Evolutionary conservation across 208 protist genomes (phyloP).

Genomic region (Entamoeba moshkovskii): DNA sequence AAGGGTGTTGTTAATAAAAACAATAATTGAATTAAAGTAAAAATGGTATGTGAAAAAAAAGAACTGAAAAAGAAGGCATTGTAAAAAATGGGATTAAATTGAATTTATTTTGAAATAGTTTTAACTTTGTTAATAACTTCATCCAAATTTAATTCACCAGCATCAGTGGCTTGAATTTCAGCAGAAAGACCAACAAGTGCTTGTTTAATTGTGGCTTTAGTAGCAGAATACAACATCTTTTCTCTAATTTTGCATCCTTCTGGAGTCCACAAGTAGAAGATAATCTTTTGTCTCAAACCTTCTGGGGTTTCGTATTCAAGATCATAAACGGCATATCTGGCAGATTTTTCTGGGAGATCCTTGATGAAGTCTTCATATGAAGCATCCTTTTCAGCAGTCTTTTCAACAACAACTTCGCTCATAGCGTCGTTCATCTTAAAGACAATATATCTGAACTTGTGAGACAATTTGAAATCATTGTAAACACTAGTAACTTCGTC

Average conservation of each 20-base stretch:
- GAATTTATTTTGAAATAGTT: no score
- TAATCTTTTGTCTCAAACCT: background rate
- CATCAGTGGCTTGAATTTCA: conserved; percentile 9
- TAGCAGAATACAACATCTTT: conserved; percentile 13
- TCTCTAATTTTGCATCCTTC: background rate
- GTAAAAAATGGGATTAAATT: no score
- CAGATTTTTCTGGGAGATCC: conserved; percentile 2
- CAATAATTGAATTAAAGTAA: no score
- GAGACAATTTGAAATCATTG: background rate
- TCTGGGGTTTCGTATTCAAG: background rate
- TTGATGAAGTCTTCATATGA: background rate
- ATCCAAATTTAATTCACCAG: background rate
- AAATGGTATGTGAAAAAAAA: no score
- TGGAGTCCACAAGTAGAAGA: conserved; percentile 6
- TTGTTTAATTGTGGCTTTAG: background rate
- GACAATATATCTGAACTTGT: background rate
- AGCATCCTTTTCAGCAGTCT: background rate
- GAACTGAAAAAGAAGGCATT: no score
- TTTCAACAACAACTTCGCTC: background rate
- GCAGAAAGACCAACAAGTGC: background rate
- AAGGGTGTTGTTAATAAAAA: no score
- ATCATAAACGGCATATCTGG: background rate
- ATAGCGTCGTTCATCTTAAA: background rate
- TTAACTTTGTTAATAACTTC: no score
- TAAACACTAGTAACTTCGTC: background rate